Evolutionary conservation across 2,329 filamentous ascomycete species (phyloP).

Genomic region (Cadophora sp.): DNA sequence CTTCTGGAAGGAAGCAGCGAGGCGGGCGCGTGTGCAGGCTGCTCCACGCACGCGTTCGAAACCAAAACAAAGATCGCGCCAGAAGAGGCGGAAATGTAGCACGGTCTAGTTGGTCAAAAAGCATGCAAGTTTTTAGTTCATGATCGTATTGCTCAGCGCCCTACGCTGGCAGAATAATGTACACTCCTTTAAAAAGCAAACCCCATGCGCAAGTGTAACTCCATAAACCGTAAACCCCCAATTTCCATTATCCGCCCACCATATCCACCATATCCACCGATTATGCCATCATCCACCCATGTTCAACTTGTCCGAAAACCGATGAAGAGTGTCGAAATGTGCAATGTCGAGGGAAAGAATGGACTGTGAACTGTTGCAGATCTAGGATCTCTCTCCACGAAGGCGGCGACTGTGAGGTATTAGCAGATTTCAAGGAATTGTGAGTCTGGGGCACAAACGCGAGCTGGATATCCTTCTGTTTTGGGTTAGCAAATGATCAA

Average conservation of each 20-base stretch:
- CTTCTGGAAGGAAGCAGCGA: no score
- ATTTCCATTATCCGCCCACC: slow-evolving; percentile 34
- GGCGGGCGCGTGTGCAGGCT: no score
- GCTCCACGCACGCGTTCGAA: background rate
- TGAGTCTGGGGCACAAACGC: no score
- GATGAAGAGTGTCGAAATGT: slow-evolving; percentile 26
- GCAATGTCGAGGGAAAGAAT: slow-evolving; percentile 26
- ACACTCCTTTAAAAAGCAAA: slow-evolving; percentile 24
- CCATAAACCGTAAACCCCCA: slow-evolving; percentile 40
- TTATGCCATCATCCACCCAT: slow-evolving; percentile 19
- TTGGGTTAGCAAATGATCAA: no score
- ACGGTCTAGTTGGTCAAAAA: background rate
- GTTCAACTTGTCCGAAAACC: slow-evolving; percentile 16
- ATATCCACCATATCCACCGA: slow-evolving; percentile 35
- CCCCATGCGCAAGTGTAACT: slow-evolving; percentile 32
- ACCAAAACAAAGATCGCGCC: background rate
- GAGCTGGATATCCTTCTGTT: slow-evolving; percentile 42
- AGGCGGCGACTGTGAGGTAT: no score
- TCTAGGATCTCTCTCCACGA: slow-evolving; percentile 89
- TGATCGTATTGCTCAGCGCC: slow-evolving; percentile 42
- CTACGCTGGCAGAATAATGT: slow-evolving; percentile 38
- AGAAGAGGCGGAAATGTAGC: background rate
- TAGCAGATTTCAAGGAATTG: no score
- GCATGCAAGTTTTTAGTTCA: slow-evolving; percentile 30
- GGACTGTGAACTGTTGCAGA: slow-evolving; percentile 21